phyloP scores from a whole-genome alignment of 2,329 filamentous ascomycete genomes.

The Pseudogymnoascus sp. region DNA sequence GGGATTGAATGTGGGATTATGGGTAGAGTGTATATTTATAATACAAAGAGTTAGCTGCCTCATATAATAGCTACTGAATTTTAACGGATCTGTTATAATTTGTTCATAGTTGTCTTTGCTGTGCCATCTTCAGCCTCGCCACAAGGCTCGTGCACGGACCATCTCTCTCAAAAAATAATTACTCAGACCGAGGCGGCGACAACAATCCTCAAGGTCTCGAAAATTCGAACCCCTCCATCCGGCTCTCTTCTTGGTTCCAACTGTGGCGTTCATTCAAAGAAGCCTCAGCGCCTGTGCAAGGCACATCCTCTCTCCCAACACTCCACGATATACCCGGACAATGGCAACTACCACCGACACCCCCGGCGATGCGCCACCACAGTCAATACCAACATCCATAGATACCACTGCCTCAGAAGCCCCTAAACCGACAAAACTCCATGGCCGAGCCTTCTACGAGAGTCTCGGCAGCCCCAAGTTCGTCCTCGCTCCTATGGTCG shows the following conservation, averaged over 20 bases:
- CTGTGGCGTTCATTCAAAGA: neutral
- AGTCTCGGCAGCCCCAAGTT: slow-evolving; percentile 87
- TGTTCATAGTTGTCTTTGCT: too few species aligned
- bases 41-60: neutral
- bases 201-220: neutral
- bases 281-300: neutral
- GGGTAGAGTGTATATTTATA: neutral
- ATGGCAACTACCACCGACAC: neutral
- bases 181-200: neutral
- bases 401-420: neutral
- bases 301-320: neutral
- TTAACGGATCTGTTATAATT: neutral
- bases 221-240: neutral
- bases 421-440: slow-evolving; percentile 47
- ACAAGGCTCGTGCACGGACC: neutral
- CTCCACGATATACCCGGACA: neutral
- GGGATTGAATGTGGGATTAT: neutral
- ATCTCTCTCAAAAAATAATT: neutral
- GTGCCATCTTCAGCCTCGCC: neutral
- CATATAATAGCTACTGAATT: neutral
- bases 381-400: neutral
- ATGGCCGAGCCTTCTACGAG: slow-evolving; percentile 87
- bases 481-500: slow-evolving; percentile 93
- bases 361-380: neutral
- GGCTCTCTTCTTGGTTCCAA: neutral